Base-by-base conservation (phyloP, 495 filamentous ascomycete species). In the Corynascus novoguineensis region DNA sequence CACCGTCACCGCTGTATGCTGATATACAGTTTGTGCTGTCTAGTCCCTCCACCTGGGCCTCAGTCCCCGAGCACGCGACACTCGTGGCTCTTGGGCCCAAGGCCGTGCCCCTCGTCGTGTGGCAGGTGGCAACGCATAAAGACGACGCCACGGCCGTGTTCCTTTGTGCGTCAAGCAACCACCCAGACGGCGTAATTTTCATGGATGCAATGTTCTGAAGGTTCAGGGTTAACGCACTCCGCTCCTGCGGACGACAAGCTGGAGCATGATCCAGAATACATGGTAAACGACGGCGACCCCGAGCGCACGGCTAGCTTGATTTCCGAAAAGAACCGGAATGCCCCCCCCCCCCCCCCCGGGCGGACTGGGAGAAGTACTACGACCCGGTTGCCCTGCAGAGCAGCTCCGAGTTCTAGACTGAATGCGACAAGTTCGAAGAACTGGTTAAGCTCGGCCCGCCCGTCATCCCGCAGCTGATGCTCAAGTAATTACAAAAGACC, bases 391-490 rank as follows among this genome's bases (percentile, higher is more conserved):
- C 38, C 38, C 15, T 41, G 6, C 38, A 41, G 3, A 41, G 38
- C 38, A 41, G 21, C 21, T 4, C 38, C 38, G 15, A 2, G 11
- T 41, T 4, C 1, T 10, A 17, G 17, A 41, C 38, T 17, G 38
- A 41, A 41, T 41, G n/a, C n/a, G 17, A 41, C 38, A 17, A 41
- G 38, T 41, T 41, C 17, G 38, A 17, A 41, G 38, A 41, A 19
- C 38, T 41, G 38, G 38, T 41, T 17, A 41, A 21, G 38, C 15
- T 41, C 38, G 38, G 38, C 38, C 38, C 38, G 38, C 38, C 38
- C 38, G 38, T 41, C n/a, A 41, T 41, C 38, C 38, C 38, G 38
- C 38, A 41, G 38, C 38, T 41, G 38, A 41, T 41, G 38, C 38
- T 41, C n/a, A 41, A 21, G n/a, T 41, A 41, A 15, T n/a, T n/a